phyloP scores from a whole-genome alignment of 108 stramenopile species.

The Nitzschia sp. region DNA sequence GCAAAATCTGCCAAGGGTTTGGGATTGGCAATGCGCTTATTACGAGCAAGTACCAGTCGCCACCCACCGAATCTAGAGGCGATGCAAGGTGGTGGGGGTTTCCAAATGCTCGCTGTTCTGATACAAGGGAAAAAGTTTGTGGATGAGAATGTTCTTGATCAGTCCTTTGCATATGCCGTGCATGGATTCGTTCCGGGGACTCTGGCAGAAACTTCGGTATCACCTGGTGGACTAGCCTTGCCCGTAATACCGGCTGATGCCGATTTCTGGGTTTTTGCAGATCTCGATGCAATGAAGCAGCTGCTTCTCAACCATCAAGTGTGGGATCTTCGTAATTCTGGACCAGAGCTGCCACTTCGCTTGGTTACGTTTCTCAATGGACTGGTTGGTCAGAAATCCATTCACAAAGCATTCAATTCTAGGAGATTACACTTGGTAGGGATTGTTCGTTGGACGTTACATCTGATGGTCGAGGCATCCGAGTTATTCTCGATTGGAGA shows the following conservation, averaged over 20 bases:
- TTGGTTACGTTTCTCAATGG: conserved; percentile 74
- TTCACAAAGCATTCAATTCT: conserved; percentile 85
- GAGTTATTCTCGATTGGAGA: conserved; percentile 71
- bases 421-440: conserved; percentile 81
- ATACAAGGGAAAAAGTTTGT: conserved; percentile 76
- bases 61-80: conserved; percentile 83
- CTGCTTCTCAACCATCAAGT: conserved; percentile 87
- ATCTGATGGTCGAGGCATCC: conserved; percentile 85
- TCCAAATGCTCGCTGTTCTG: conserved; percentile 73
- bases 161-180: conserved; percentile 84
- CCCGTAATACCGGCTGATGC: conserved; percentile 31
- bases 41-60: conserved; percentile 65
- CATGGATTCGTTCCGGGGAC: conserved; percentile 69
- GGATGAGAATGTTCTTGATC: conserved; percentile 72
- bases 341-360: conserved; percentile 73
- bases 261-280: conserved; percentile 79
- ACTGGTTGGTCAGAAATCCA: conserved; percentile 71
- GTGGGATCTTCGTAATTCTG: conserved; percentile 74
- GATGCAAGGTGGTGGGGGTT: conserved; percentile 83
- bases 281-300: conserved; percentile 90
- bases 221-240: conserved; percentile 7
- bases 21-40: conserved; percentile 65
- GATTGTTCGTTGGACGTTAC: conserved; percentile 82
- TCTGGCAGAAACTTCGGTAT: conserved; percentile 41
- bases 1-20: conserved; percentile 62